Base-by-base conservation (phyloP, 2,329 filamentous ascomycete species). In the Akanthomyces uredinophilus region DNA sequence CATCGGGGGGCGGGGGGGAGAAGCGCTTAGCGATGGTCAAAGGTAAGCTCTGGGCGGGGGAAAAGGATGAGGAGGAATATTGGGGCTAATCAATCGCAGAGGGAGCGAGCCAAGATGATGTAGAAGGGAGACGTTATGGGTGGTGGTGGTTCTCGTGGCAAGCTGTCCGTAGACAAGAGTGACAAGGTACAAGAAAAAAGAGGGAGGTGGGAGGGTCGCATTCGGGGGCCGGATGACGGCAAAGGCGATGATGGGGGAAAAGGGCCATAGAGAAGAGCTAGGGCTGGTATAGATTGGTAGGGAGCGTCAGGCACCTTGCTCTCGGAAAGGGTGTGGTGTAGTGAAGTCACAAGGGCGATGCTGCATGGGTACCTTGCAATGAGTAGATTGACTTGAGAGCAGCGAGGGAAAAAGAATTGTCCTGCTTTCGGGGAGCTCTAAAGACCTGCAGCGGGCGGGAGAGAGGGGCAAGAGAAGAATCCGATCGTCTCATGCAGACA, bases 181-280 rank as follows among this genome's bases (percentile, higher is more conserved):
- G n/a, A n/a, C n/a, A 37, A 37, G 32, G 50, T 24, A 24, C 27
- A 51, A 51, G 16, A 29, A 44, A 11, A 46, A 37, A 55, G n/a
- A n/a, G n/a, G n/a, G n/a, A n/a, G n/a, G n/a, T n/a, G 37, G 56
- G 46, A 51, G 56, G 47, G 57, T 60, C 10, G 47, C 46, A 60
- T 52, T 46, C 49, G 57, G 57, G 37, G 57, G 57, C 57, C 57
- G 57, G 57, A 52, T 60, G 57, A 60, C 57, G 57, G 57, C 37
- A 60, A 29, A 52, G 57, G 37, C 37, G 27, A 49, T 60, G 57
- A 60, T 46, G 47, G 27, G 22, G 39, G 22, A 14, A 14, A 46
- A 16, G 14, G 24, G 18, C 43, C 16, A 50, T 24, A 27, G 29
- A 27, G 16, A 27, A 27, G 35, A 27, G 22, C 18, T 13, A 14